Evolutionary conservation across 2,329 filamentous ascomycete genomes (phyloP).

Genomic region (Ophiocordyceps camponoti-saundersi): DNA sequence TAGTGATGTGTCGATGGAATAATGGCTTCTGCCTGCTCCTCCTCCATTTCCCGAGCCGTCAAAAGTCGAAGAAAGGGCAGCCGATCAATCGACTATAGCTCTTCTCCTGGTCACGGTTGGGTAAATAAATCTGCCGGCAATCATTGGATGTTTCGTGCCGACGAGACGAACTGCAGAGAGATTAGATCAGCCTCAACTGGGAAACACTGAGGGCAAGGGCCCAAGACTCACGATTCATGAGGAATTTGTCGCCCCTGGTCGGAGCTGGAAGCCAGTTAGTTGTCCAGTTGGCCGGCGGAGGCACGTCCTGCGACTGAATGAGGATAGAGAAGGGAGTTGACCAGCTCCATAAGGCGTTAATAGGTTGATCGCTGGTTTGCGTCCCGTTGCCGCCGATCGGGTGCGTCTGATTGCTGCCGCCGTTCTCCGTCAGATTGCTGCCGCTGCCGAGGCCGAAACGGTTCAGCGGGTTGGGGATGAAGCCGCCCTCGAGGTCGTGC

Average conservation of each 20-base stretch:
- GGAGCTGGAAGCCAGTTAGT: slow-evolving; percentile 3
- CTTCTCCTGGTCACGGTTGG: background rate
- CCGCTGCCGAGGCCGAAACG: slow-evolving; percentile 10
- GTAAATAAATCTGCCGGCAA: background rate
- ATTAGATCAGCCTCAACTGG: too few relatives aligned
- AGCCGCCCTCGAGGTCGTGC: slow-evolving; percentile 8
- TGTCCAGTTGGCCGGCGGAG: slow-evolving; percentile 10
- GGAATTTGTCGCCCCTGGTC: background rate
- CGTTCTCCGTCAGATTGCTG: slow-evolving; percentile 9
- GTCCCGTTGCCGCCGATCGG: slow-evolving; percentile 1
- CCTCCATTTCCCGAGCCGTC: background rate
- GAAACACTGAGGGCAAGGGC: background rate
- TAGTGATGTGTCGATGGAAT: background rate
- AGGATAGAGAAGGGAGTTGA: slow-evolving; percentile 12
- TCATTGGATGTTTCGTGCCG: background rate
- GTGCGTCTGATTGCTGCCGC: too few relatives aligned
- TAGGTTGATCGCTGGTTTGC: slow-evolving; percentile 1
- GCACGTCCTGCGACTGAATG: slow-evolving; percentile 9
- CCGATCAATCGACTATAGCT: background rate
- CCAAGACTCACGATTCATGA: background rate
- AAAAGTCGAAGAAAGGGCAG: background rate
- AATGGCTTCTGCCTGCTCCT: background rate
- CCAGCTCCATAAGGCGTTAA: too few relatives aligned
- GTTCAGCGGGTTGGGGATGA: slow-evolving; percentile 9
- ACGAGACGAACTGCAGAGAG: background rate